Evolutionary conservation across 2,329 filamentous ascomycete genomes (phyloP).

Genomic region (Parafenestella ontariensis): DNA sequence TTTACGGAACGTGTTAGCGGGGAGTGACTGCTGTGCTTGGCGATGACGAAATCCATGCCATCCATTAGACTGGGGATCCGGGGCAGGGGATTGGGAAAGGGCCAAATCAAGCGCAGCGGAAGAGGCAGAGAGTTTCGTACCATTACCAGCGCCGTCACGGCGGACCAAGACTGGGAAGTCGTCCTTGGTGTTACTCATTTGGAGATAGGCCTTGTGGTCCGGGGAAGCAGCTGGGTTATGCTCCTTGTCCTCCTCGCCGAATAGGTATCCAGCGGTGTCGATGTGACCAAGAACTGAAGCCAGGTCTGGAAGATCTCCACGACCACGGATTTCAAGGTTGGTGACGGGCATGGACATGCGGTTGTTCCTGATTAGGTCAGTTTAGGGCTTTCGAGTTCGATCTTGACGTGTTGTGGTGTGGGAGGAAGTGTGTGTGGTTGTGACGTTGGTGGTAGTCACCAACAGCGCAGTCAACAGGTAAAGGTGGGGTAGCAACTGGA

Average conservation of each 20-base stretch:
- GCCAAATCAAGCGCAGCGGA: constrained; percentile 83
- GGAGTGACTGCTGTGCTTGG: constrained; percentile 66
- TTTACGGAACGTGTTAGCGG: constrained; percentile 61
- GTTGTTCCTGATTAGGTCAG: constrained; percentile 67
- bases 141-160: constrained; percentile 63
- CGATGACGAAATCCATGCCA: constrained; percentile 71
- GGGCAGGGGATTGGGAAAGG: constrained; percentile 69
- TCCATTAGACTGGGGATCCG: constrained; percentile 64
- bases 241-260: constrained; percentile 71
- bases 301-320: constrained; percentile 56
- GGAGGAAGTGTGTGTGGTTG: background rate
- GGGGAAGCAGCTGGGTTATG: constrained; percentile 63
- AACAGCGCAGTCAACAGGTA: constrained; percentile 3
- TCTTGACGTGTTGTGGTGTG: background rate
- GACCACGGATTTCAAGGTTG: constrained; percentile 69
- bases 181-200: constrained; percentile 78
- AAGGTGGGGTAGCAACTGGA: constrained; percentile 12
- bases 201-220: constrained; percentile 72
- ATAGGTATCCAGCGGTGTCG: constrained; percentile 85
- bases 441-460: background rate
- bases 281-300: constrained; percentile 73
- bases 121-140: constrained; percentile 76
- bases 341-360: constrained; percentile 94
- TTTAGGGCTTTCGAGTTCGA: constrained; percentile 20
- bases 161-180: constrained; percentile 85